Base-by-base conservation (phyloP, 2,329 filamentous ascomycete genomes). In the Diplodia sapinea region DNA sequence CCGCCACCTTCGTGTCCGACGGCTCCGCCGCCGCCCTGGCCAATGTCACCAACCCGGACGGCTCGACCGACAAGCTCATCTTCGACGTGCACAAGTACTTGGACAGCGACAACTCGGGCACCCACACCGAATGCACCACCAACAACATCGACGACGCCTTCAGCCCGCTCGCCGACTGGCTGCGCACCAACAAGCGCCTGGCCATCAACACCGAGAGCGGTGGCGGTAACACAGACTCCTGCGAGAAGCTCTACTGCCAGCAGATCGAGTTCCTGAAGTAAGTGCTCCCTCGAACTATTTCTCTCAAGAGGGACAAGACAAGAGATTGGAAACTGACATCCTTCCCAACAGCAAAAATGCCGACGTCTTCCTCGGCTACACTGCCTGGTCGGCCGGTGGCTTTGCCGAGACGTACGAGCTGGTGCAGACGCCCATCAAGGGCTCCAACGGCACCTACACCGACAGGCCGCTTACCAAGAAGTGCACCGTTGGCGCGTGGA, bases 21-120 rank as follows among this genome's bases (percentile, higher is more conserved):
- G 74, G 73, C 13, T 74, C 71, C 31, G 74, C 82, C 0, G 83
- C 82, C 1, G 83, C 83, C 4, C 77, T 90, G 9, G 73, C 81
- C 20, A 80, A 75, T 3, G 81, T 90, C 36, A 86, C 79, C 57
- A 89, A 90, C 73, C 85, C 83, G 0, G 87, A 89, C 70, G 86
- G 86, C 1, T 79, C 78, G n/a, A 86, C 80, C 1, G 82, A 84
- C 64, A 83, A 83, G 63, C 77, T 90, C n/a, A 76, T 81, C 72
- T 80, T 80, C 70, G 79, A 81, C 52, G 77, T 81, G 2, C 79
- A 82, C 73, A 74, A 78, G 62, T 81, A 82, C 70, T 75, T 80
- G 15, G 79, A 82, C 69, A 72, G 71, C 11, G 79, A 81, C 72
- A 75, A 75, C 70, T 75, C 72, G n/a, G 79, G 80, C 29, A 80